A percentile compares a stretch with the other conserved stretches of the same genome.
phyloP scores from a whole-genome alignment of 768 basidiomycete species.

The Amyloporia xantha region DNA sequence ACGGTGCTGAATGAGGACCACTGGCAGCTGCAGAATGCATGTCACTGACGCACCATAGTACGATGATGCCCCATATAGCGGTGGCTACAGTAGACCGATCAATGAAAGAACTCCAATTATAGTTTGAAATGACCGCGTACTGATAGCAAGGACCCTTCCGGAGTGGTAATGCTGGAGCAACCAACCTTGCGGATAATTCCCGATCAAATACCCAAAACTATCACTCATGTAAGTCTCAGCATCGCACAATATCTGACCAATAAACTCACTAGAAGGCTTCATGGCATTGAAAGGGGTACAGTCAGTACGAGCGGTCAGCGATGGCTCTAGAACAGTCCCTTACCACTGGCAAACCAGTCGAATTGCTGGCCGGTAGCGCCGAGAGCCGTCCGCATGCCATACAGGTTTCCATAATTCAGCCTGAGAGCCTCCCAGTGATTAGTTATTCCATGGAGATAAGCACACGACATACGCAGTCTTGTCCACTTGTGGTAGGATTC shows the following conservation, averaged over 20 bases:
- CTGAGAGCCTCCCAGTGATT: background rate
- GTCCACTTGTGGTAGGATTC: slow-evolving; percentile 14
- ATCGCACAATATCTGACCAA: no score
- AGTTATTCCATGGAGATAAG: background rate
- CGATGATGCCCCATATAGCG: slow-evolving; percentile 28
- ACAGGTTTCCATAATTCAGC: slow-evolving; percentile 26
- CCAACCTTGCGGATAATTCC: slow-evolving; percentile 24
- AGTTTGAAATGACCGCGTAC: slow-evolving; percentile 3
- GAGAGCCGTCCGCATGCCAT: slow-evolving; percentile 22
- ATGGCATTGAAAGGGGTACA: no score
- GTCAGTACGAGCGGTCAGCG: slow-evolving; percentile 11
- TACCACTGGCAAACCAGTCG: slow-evolving; percentile 14
- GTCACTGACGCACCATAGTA: slow-evolving; percentile 15
- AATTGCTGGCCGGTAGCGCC: slow-evolving; percentile 11
- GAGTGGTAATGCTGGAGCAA: slow-evolving; percentile 22
- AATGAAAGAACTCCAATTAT: background rate
- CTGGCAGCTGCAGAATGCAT: background rate
- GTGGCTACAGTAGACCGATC: slow-evolving; percentile 24
- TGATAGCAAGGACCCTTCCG: slow-evolving; percentile 14
- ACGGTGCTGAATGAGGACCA: background rate
- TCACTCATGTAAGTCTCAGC: slow-evolving; percentile 14
- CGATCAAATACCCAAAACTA: slow-evolving; percentile 25
- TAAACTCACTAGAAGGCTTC: slow-evolving; percentile 13
- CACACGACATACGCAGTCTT: slow-evolving; percentile 23
- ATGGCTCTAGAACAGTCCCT: background rate